Evolutionary conservation across 768 basidiomycete species (phyloP).

Genomic region (Mrakia hoshinonis): DNA sequence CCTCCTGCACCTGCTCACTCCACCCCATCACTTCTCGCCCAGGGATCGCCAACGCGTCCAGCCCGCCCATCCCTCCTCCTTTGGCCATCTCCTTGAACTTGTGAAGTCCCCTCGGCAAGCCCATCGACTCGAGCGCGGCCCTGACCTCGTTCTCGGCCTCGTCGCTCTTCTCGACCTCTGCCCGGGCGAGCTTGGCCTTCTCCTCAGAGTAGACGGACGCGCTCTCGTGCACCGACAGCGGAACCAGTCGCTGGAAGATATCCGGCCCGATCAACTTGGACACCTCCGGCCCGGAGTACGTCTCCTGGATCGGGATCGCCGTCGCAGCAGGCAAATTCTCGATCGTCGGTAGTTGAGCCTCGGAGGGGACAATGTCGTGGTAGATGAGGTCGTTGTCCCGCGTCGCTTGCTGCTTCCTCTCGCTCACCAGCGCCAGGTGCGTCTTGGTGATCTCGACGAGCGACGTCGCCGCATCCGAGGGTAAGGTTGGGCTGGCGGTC

Average conservation of each 20-base stretch:
- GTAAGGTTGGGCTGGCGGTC: conserved; percentile 55
- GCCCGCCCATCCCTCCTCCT: conserved; percentile 48
- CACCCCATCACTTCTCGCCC: conserved; percentile 18
- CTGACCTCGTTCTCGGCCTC: conserved; percentile 68
- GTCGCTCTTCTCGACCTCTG: conserved; percentile 80
- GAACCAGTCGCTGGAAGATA: conserved; percentile 76
- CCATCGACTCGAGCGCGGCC: conserved; percentile 70
- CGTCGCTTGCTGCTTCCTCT: conserved; percentile 63
- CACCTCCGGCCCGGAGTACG: conserved; percentile 81
- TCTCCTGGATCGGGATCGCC: conserved; percentile 85
- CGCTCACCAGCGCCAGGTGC: conserved; percentile 65
- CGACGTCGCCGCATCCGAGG: conserved; percentile 71
- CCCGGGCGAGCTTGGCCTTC: conserved; percentile 87
- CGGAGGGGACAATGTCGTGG: conserved; percentile 73
- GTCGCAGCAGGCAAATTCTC: conserved; percentile 62
- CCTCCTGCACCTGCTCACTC: conserved; percentile 44
- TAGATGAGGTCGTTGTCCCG: conserved; percentile 97
- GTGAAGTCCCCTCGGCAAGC: conserved; percentile 57
- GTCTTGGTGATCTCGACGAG: conserved; percentile 75
- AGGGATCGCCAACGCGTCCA: conserved; percentile 23
- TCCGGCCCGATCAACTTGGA: conserved; percentile 91
- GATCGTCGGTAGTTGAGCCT: conserved; percentile 66
- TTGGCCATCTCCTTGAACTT: conserved; percentile 65
- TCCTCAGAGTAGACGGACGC: conserved; percentile 97
- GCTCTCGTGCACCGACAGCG: conserved; percentile 88